Evolutionary conservation across 2,329 filamentous ascomycete species (phyloP), one percentile per base, ranked within the genome.

Genomic region (Lachnellula subtilissima): DNA sequence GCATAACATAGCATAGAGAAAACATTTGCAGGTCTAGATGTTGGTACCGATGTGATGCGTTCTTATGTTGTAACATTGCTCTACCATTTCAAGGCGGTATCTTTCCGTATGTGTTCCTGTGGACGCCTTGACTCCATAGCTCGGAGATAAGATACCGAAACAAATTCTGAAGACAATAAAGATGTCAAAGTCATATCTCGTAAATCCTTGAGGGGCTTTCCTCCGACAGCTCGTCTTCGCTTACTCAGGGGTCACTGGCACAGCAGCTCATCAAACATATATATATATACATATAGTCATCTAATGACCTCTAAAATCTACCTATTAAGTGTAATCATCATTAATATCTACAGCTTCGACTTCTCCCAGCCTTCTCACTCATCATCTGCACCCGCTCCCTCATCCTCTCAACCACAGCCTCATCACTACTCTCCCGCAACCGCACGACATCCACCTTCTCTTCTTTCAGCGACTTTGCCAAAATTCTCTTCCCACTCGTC

Each of bases 381-480:
- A 66, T 60, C 2, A 50, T 57, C 42, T 59, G 64, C 23, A 71
- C 58, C 56, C 65, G 59, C 55, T 60, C 60, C 22, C 61, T 58
- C 17, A 78, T 69, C 55, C 74, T 65, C 49, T 69, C 66, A 55
- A 67, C 69, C 28, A 81, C 69, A 40, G 76, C 73, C 25, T 73
- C 73, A 19, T 76, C 52, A n/a, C n/a, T 49, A 7, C 14, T 25
- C n/a, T 32, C 15, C 37, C 46, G 43, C 17, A 54, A 43, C 23
- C 12, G n/a, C 15, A 12, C 12, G 15, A 54, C 46, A 43, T 49
- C 46, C 35, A 54, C 15, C 14, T 1, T 25, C n/a, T 39, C 35
- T 35, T 54, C 52, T 59, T 78, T 66, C 46, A 82, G 63, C 2
- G 76, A 80, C 71, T 74, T 80, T 5, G 81, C 78, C 64, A 73